phyloP scores from a whole-genome alignment of 1,139 yeast species.

The Hyphopichia wangnamkhiaoensis region DNA sequence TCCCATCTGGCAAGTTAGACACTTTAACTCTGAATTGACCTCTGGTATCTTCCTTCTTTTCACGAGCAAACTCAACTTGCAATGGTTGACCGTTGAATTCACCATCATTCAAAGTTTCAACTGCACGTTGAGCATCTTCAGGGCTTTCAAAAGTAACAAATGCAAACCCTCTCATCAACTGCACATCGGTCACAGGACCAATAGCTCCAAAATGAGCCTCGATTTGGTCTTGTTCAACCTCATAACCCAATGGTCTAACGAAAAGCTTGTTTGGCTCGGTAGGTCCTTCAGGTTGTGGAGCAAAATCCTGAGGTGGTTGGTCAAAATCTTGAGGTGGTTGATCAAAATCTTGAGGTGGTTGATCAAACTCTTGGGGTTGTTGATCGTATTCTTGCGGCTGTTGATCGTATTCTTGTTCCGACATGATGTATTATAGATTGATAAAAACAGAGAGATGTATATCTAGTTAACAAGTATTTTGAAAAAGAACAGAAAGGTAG shows the following conservation, averaged over 20 bases:
- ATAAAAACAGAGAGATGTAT: background rate
- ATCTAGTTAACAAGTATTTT: no score
- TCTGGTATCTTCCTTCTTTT: slow-evolving; percentile 58
- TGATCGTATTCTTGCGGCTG: slow-evolving; percentile 1
- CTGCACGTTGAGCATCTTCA: slow-evolving; percentile 67
- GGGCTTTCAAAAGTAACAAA: slow-evolving; percentile 68
- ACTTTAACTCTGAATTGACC: slow-evolving; percentile 75
- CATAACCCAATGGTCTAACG: slow-evolving; percentile 42
- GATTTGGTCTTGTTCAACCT: slow-evolving; percentile 56
- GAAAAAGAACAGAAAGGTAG: background rate
- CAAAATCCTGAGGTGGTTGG: background rate
- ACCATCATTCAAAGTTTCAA: slow-evolving; percentile 59
- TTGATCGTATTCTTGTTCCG: slow-evolving; percentile 2
- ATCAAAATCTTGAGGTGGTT: background rate
- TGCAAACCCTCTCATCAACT: slow-evolving; percentile 74
- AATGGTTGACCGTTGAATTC: slow-evolving; percentile 64
- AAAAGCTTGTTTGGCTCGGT: slow-evolving; percentile 37
- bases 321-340: slow-evolving; percentile 2
- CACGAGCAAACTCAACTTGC: slow-evolving; percentile 69
- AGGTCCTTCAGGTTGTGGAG: slow-evolving; percentile 2
- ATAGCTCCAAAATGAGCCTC: slow-evolving; percentile 65
- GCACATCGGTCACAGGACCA: slow-evolving; percentile 68
- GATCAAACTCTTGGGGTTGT: slow-evolving; percentile 2
- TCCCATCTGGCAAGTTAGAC: slow-evolving; percentile 67
- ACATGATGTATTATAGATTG: slow-evolving; percentile 1